These are phyloP conservation scores for Dillenia suffruticosa DNA, from an alignment of 164 flowering plant genomes.

Conservation along the genomic window DNA sequence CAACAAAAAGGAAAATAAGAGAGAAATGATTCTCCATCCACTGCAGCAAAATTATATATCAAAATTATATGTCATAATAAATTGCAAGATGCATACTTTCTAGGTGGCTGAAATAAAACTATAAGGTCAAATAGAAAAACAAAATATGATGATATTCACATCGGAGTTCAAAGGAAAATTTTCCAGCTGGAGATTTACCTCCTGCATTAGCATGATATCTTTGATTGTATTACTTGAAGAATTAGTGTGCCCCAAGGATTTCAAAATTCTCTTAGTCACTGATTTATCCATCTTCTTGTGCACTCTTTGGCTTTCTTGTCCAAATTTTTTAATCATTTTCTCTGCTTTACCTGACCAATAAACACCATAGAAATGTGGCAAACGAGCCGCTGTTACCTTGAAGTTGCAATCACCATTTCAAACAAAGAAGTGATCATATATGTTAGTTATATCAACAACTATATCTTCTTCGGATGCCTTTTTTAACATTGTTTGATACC, in stretches of 20 bases:
- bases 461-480: slow-evolving; percentile 6
- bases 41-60: too few relatives aligned
- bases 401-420: not conserved
- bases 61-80: too few relatives aligned
- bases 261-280: slow-evolving; percentile 18
- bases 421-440: not conserved
- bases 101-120: too few relatives aligned
- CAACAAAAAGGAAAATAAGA: not conserved
- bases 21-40: not conserved
- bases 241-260: slow-evolving; percentile 27
- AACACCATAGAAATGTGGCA: slow-evolving; percentile 9
- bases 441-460: slow-evolving; percentile 4
- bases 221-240: slow-evolving; percentile 22
- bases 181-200: slow-evolving; percentile 18
- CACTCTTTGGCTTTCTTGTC: not conserved
- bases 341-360: slow-evolving; percentile 7
- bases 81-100: too few relatives aligned
- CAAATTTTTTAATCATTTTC: not conserved
- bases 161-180: not conserved
- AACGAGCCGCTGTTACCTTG: slow-evolving; percentile 6
- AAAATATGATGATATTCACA: not conserved
- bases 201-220: slow-evolving; percentile 43
- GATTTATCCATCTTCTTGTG: not conserved
- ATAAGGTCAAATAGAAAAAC: not conserved
- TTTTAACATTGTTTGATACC: slow-evolving; percentile 1